These are phyloP conservation scores for Saturnispora serradocipensis DNA, from an alignment of 805 yeast genomes.

Conservation along the genomic window DNA sequence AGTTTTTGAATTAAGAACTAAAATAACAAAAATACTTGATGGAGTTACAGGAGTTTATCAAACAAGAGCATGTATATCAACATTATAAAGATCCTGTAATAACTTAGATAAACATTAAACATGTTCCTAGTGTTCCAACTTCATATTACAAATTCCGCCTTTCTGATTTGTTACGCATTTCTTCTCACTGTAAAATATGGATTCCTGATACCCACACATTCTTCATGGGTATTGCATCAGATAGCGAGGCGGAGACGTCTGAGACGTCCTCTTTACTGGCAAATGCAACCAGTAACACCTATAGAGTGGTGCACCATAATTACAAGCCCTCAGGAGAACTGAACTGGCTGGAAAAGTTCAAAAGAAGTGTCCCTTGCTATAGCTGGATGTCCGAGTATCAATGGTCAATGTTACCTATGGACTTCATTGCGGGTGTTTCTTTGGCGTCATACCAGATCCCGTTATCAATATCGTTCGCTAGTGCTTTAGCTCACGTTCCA, in stretches of 20 bases:
- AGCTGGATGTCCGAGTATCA: slow-evolving; percentile 57
- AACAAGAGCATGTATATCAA: too few species aligned
- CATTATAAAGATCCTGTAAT: too few species aligned
- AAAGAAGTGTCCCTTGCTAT: slow-evolving; percentile 59
- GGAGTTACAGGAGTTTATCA: too few species aligned
- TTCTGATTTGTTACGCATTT: background rate
- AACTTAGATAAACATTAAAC: too few species aligned
- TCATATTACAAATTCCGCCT: background rate
- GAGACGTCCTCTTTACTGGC: slow-evolving; percentile 2
- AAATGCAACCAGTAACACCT: background rate
- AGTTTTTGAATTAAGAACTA: too few species aligned
- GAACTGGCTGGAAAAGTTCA: slow-evolving; percentile 27
- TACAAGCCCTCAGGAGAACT: background rate
- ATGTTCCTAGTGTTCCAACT: background rate
- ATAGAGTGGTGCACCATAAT: background rate
- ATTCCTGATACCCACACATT: background rate
- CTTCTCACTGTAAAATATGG: background rate
- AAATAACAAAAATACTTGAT: too few species aligned
- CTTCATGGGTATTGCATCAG: background rate
- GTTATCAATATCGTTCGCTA: slow-evolving; percentile 69
- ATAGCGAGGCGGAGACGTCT: background rate
- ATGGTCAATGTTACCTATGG: slow-evolving; percentile 37
- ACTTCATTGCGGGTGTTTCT: slow-evolving; percentile 75
- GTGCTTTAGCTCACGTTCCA: slow-evolving; percentile 76
- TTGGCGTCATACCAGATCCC: slow-evolving; percentile 90